These are phyloP conservation scores for Tylopilus felleus DNA, from an alignment of 768 basidiomycete species.

Conservation along the genomic window DNA sequence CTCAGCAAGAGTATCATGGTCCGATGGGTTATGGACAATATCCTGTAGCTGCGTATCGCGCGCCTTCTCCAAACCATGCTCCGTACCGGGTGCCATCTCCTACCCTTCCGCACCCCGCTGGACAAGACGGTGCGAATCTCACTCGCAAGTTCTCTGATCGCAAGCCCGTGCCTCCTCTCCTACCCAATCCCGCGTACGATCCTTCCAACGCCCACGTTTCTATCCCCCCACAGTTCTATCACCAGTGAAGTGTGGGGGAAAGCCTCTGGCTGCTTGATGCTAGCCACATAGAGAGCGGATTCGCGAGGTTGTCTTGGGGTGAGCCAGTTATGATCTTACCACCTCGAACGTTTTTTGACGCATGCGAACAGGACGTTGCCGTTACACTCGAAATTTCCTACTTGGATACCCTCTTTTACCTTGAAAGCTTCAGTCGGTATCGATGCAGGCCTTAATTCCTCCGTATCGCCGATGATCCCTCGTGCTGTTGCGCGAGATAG, in stretches of 20 bases:
- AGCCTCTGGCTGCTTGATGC: background rate
- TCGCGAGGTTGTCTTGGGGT: slow-evolving; percentile 4
- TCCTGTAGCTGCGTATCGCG: slow-evolving; percentile 6
- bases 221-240: slow-evolving; percentile 20
- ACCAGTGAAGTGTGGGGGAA: background rate
- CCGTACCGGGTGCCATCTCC: slow-evolving; percentile 15
- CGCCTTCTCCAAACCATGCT: slow-evolving; percentile 3
- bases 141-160: slow-evolving; percentile 34
- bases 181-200: slow-evolving; percentile 19
- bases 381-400: background rate
- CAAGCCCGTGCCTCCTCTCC: slow-evolving; percentile 32
- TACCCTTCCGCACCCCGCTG: slow-evolving; percentile 7
- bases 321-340: background rate
- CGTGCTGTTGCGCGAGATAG: slow-evolving; percentile 16
- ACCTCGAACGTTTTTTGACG: background rate
- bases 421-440: slow-evolving; percentile 1
- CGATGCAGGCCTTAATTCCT: slow-evolving; percentile 5
- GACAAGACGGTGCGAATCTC: slow-evolving; percentile 30
- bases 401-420: slow-evolving; percentile 1
- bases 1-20: slow-evolving; percentile 19
- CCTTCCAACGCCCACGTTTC: slow-evolving; percentile 22
- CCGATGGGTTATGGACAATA: slow-evolving; percentile 23
- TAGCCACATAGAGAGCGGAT: background rate
- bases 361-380: background rate
- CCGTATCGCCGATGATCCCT: slow-evolving; percentile 8